A percentile compares a stretch with the other conserved stretches of the same genome.
Evolutionary conservation across 495 filamentous ascomycete genomes (phyloP).

Genomic region (Aspergillus ostianus): DNA sequence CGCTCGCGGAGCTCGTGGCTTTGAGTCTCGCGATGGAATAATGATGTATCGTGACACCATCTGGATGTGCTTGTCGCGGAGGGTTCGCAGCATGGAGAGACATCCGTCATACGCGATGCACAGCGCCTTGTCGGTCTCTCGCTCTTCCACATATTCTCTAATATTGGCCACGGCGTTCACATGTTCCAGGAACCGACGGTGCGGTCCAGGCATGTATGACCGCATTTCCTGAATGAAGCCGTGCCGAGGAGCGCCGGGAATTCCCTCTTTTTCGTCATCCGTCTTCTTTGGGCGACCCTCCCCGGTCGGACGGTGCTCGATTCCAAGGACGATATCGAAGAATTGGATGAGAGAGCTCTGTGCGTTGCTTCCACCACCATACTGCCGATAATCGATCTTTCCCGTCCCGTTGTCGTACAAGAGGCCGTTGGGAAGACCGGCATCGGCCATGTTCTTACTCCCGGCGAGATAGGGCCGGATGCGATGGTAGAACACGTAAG

Average conservation of each 20-base stretch:
- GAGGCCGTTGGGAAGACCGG: constrained; percentile 82
- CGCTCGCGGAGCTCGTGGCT: constrained; percentile 42
- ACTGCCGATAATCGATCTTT: constrained; percentile 67
- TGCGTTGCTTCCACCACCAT: constrained; percentile 89
- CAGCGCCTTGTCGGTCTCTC: constrained; percentile 60
- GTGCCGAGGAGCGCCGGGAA: constrained; percentile 60
- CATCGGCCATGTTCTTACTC: constrained; percentile 94
- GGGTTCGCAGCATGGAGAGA: constrained; percentile 80
- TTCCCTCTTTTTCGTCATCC: constrained; percentile 43
- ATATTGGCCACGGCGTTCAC: constrained; percentile 83
- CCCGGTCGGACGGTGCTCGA: constrained; percentile 91
- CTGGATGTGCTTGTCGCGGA: constrained; percentile 93
- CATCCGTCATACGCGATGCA: constrained; percentile 86
- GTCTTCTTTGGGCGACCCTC: constrained; percentile 46
- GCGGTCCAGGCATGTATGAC: constrained; percentile 90
- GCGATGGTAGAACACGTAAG: constrained; percentile 87
- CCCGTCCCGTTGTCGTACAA: constrained; percentile 77
- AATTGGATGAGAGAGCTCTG: constrained; percentile 95
- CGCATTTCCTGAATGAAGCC: constrained; percentile 98
- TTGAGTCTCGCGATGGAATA: constrained; percentile 56
- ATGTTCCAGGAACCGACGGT: constrained; percentile 83
- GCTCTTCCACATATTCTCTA: constrained; percentile 72
- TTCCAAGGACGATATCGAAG: constrained; percentile 86
- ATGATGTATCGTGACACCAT: constrained; percentile 97
- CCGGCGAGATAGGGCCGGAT: constrained; percentile 94